phyloP scores from a whole-genome alignment of 108 stramenopile genomes.

The Skeletonema potamos region DNA sequence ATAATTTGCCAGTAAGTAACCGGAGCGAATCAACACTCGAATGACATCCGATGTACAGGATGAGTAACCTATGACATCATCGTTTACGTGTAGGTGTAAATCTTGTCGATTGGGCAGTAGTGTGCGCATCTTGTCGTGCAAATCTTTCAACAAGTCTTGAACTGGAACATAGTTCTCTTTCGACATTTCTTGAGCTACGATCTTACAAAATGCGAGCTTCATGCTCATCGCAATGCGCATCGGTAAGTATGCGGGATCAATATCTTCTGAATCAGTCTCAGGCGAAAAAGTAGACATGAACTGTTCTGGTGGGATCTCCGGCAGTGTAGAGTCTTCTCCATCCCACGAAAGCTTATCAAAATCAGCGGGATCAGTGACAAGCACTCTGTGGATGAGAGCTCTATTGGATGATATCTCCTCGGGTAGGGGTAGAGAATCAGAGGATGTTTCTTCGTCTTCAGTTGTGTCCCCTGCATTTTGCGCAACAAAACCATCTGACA shows the following conservation, averaged over 20 bases:
- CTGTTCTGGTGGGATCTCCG: constrained; percentile 18
- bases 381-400: constrained; percentile 1
- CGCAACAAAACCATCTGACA: neutral
- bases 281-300: constrained; percentile 22
- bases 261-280: neutral
- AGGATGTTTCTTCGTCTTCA: neutral
- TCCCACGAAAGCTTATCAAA: constrained; percentile 47
- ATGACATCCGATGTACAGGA: constrained; percentile 17
- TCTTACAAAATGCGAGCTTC: constrained; percentile 47
- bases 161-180: constrained; percentile 31
- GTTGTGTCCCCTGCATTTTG: neutral
- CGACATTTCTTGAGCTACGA: constrained; percentile 17
- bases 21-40: constrained; percentile 34
- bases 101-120: constrained; percentile 64
- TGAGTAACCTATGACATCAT: constrained; percentile 20
- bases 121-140: constrained; percentile 44
- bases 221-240: constrained; percentile 28
- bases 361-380: constrained; percentile 41
- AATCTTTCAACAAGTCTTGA: constrained; percentile 33
- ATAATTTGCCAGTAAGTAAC: constrained; percentile 31
- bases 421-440: constrained; percentile 7
- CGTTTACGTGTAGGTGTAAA: constrained; percentile 50
- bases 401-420: constrained; percentile 12
- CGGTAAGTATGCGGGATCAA: neutral
- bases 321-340: constrained; percentile 6